Evolutionary conservation across 805 yeast genomes (phyloP), one percentile per base, ranked within the genome.

Genomic region (Barnettozyma botsteinii): DNA sequence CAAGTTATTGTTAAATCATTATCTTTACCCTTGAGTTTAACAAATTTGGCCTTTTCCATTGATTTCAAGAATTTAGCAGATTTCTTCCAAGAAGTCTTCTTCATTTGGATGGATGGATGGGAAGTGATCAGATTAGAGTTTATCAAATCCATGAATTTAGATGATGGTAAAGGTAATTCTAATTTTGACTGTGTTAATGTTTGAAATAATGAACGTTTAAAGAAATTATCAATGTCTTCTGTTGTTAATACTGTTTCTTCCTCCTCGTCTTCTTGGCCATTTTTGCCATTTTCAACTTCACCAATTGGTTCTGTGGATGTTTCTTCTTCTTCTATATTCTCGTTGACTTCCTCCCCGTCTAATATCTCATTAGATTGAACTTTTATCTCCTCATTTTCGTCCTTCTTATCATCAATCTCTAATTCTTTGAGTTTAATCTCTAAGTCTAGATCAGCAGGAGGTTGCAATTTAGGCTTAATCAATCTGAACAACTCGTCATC

Each of bases 1-100:
- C 72, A 65, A 2, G 70, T 65, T 17, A 91, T 66, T 1, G 73
- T 70, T 21, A 88, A 64, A 52, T 85, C 94, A 43, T 89, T 96
- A 28, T 81, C 93, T 53, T 86, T 85, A 7, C 95, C 97, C 50
- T 88, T 86, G 20, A 81, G 58, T 41, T 77, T 78, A 18, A 93
- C 45, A 40, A 80, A 74, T 2, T 77, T 77, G 32, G 71, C 69
- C 57, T 87, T 91, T 49, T 85, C 96, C 80, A 89, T 86, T 7
- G 84, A 79, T 55, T 87, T 91, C 40, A 91, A 63, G 53, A 81
- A 87, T 58, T 88, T 89, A 12, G 88, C 73, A 4, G 91, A 77
- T 55, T 91, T 91, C 60, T 85, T 88, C 95, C 95, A 91, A 3
- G 88, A 75, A 0, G 96, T 79, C 54, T 78, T 82, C 60, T 88